Evolutionary conservation across 768 basidiomycete genomes (phyloP), one percentile per base, ranked within the genome.

Genomic region (Hysterangium stoloniferum): DNA sequence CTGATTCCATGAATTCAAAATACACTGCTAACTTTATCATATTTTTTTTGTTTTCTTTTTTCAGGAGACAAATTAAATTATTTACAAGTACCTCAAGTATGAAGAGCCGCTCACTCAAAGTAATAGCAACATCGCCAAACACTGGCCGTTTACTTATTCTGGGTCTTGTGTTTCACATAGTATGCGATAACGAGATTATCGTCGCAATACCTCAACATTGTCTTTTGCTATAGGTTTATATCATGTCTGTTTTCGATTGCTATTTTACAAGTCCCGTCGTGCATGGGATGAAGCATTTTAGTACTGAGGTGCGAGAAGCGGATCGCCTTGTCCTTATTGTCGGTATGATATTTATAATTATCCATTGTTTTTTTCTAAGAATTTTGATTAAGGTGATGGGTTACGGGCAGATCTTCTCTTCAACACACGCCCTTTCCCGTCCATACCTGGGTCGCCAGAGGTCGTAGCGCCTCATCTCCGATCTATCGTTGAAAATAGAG

Each of bases 211-310:
- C 32, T 43, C 4, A 43, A 22, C 11, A 22, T 42, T 17, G n/a
- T n/a, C n/a, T n/a, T n/a, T n/a, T 43, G 15, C 15, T 19, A 28
- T 42, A 51, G 49, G 41, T 51, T 6, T 51, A 52, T 45, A 53
- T 62, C 29, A 32, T 45, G 6, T 48, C 56, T 20, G 59, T 66
- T 49, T 93, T 93, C 66, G 86, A 91, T 66, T 90, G 88, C 65
- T 93, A 92, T 63, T 93, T 93, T 62, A 85, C 79, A 22, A 86
- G 81, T 57, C 84, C 87, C 0, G 85, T 88, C 6, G 85, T 87
- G 20, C 74, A 81, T 69, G 86, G 85, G 44, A 88, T 89, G 84
- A 62, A 69, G 56, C 76, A 72, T 40, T 74, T 77, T 58, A 72
- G 72, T 3, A 60, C 72, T 2, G 64, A 63, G 7, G 55, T 58